These are phyloP conservation scores for Backusella australiensis DNA, from an alignment of 192 early-diverging fungal genomes.

Conservation along the genomic window DNA sequence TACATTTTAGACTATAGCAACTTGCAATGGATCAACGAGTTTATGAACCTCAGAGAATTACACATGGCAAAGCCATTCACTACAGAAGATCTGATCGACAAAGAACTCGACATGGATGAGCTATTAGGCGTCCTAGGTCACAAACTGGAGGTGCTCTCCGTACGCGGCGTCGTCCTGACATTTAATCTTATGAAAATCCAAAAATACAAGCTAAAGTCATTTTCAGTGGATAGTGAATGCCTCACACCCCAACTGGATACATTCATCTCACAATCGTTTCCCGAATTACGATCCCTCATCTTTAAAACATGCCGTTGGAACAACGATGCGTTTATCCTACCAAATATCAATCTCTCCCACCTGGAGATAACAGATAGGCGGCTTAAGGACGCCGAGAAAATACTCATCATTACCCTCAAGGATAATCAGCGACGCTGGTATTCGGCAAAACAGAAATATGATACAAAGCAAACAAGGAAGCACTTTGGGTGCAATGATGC, in stretches of 20 bases:
- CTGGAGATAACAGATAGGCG: neutral
- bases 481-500: neutral
- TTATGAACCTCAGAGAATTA: constrained; percentile 1
- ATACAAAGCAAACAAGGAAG: neutral
- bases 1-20: neutral
- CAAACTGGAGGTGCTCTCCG: neutral
- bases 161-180: neutral
- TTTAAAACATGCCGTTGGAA: neutral
- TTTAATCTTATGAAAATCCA: neutral
- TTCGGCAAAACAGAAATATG: neutral
- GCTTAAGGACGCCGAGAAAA: neutral
- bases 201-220: neutral
- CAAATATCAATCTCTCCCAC: neutral
- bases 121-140: neutral
- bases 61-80: neutral
- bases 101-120: neutral
- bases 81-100: neutral
- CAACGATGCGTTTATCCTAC: neutral
- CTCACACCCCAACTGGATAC: neutral
- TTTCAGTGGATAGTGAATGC: neutral
- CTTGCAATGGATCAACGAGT: neutral
- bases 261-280: neutral
- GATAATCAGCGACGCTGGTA: neutral
- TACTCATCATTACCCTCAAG: neutral
- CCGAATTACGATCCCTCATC: neutral